Evolutionary conservation across 441 rosid species (phyloP).

Genomic region (Bruguiera hainesii): DNA sequence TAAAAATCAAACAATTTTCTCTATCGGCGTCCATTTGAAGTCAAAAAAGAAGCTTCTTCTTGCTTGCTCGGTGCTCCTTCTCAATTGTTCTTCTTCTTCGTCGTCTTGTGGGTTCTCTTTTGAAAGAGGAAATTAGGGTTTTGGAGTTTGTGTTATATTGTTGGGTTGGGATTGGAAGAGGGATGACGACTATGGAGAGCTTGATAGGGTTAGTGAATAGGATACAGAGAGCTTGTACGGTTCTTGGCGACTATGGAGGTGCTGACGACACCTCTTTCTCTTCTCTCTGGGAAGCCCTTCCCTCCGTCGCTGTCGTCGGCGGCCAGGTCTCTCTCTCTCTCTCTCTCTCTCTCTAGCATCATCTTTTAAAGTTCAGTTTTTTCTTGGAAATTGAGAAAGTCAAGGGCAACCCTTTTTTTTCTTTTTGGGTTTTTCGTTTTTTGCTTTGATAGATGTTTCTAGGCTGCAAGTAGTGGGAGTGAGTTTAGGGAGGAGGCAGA

Average conservation of each 20-base stretch:
- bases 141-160: not conserved
- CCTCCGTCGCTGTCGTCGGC: conserved; percentile 91
- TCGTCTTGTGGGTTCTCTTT: not conserved
- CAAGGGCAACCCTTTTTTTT: not conserved
- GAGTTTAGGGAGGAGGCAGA: too few species aligned
- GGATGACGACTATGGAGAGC: conserved; percentile 86
- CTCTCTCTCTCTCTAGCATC: not conserved
- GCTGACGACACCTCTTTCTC: conserved; percentile 48
- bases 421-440: too few species aligned
- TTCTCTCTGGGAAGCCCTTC: conserved; percentile 95
- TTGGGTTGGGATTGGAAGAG: conserved; percentile 9
- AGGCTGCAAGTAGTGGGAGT: too few species aligned
- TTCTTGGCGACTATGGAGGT: conserved; percentile 83
- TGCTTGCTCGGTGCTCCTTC: too few species aligned
- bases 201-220: conserved; percentile 80
- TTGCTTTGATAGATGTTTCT: too few species aligned
- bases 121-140: conserved; percentile 1
- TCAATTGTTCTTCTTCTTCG: too few species aligned
- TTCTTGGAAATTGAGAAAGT: not conserved
- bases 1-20: too few species aligned
- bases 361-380: not conserved
- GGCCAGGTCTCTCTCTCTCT: conserved; percentile 57
- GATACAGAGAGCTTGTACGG: conserved; percentile 82
- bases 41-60: not conserved
- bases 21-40: conserved; percentile 3